phyloP scores from a whole-genome alignment of 169 alveolate genomes.

The Plasmodium relictum region DNA sequence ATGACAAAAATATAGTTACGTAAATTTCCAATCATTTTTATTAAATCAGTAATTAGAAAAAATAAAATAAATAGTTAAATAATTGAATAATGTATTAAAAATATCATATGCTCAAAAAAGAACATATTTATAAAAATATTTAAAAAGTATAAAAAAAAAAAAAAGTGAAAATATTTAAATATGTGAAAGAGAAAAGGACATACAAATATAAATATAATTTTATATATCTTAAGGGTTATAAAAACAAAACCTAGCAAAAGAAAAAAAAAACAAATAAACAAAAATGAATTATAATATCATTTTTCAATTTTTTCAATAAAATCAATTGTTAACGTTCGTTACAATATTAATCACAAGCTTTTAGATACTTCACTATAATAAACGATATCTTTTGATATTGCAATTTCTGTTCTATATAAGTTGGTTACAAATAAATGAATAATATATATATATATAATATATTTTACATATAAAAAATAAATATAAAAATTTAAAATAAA shows the following conservation, averaged over 20 bases:
- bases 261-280: not conserved
- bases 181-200: not conserved
- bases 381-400: too few relatives aligned
- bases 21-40: conserved; percentile 12
- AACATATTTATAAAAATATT: not conserved
- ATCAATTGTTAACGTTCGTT: too few relatives aligned
- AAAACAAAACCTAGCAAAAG: conserved; percentile 5
- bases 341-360: too few relatives aligned
- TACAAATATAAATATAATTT: not conserved
- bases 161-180: not conserved
- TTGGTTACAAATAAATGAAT: too few relatives aligned
- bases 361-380: too few relatives aligned
- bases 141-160: not conserved
- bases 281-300: too few relatives aligned
- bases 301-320: too few relatives aligned
- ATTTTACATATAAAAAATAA: too few relatives aligned
- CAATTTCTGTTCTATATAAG: too few relatives aligned
- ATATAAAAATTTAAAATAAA: too few relatives aligned
- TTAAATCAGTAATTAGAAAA: not conserved
- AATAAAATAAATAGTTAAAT: conserved; percentile 3
- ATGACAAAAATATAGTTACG: not conserved
- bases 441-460: too few relatives aligned
- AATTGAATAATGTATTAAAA: not conserved
- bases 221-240: not conserved
- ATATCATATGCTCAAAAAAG: not conserved